These are phyloP conservation scores for Fusarium verticillioides DNA, from an alignment of 2,329 filamentous ascomycete genomes.

Conservation along the genomic window DNA sequence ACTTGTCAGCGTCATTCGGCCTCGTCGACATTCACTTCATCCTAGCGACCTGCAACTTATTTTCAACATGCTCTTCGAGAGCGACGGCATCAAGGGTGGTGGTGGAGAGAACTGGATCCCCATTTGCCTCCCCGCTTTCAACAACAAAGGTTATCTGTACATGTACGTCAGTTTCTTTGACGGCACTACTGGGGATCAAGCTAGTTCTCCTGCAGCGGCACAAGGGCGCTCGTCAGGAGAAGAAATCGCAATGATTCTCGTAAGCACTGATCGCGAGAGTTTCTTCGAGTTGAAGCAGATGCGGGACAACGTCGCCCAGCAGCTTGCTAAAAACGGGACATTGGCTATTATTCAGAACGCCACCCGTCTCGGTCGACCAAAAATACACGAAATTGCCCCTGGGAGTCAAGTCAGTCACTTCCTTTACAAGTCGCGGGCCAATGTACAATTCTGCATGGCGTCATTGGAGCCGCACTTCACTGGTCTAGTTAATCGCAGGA, in stretches of 20 bases:
- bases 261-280: constrained; percentile 91
- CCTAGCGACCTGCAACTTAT: constrained; percentile 95
- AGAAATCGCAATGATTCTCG: constrained; percentile 90
- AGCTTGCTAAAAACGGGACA: constrained; percentile 80
- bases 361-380: constrained; percentile 76
- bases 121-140: constrained; percentile 94
- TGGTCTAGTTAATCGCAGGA: constrained; percentile 68
- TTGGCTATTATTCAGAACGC: constrained; percentile 80
- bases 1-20: constrained; percentile 93
- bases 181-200: constrained; percentile 56
- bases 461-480: constrained; percentile 77
- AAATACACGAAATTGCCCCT: constrained; percentile 79
- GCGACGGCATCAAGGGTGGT: constrained; percentile 87
- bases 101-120: constrained; percentile 98
- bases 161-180: constrained; percentile 99
- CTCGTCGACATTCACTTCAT: constrained; percentile 93
- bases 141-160: constrained; percentile 95
- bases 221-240: constrained; percentile 75
- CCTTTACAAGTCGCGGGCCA: constrained; percentile 91
- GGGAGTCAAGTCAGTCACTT: constrained; percentile 89
- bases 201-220: constrained; percentile 63
- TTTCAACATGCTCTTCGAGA: constrained; percentile 99
- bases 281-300: constrained; percentile 89
- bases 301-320: constrained; percentile 70
- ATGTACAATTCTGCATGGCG: constrained; percentile 96